These are phyloP conservation scores for Aspergillus mulundensis DNA, from an alignment of 495 filamentous ascomycete species.

Conservation along the genomic window DNA sequence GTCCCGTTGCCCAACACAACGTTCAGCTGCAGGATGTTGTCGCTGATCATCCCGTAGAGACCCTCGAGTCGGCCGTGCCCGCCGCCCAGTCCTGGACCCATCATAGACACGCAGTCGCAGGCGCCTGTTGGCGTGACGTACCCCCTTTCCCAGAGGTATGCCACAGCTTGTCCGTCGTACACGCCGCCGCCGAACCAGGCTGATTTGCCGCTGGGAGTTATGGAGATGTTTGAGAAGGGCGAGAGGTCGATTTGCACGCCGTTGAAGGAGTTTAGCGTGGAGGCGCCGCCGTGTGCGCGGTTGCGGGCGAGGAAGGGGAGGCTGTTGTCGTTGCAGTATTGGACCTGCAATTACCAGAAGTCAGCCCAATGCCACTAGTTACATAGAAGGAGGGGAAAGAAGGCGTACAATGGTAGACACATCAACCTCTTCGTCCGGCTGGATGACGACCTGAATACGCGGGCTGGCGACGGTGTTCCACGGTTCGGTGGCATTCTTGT, in stretches of 20 bases:
- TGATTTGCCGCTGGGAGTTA: neutral
- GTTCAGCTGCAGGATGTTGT: constrained; percentile 6
- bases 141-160: constrained; percentile 5
- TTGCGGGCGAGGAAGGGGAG: constrained; percentile 6
- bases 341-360: too few species aligned
- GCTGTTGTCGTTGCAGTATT: constrained; percentile 5
- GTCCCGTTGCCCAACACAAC: constrained; percentile 11
- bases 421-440: neutral
- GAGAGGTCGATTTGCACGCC: constrained; percentile 5
- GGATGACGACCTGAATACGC: neutral
- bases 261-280: neutral
- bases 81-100: constrained; percentile 9
- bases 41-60: constrained; percentile 7
- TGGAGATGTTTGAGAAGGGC: neutral
- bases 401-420: neutral
- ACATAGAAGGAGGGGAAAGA: neutral
- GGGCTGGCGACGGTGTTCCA: neutral
- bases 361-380: neutral
- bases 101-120: constrained; percentile 8
- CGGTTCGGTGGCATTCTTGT: neutral
- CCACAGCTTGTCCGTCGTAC: neutral
- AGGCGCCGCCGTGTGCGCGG: constrained; percentile 1
- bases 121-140: constrained; percentile 2
- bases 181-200: constrained; percentile 5
- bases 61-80: constrained; percentile 12